Conservation (phyloP, 2,329 filamentous ascomycete genomes). For the Amauroascus niger region DNA sequence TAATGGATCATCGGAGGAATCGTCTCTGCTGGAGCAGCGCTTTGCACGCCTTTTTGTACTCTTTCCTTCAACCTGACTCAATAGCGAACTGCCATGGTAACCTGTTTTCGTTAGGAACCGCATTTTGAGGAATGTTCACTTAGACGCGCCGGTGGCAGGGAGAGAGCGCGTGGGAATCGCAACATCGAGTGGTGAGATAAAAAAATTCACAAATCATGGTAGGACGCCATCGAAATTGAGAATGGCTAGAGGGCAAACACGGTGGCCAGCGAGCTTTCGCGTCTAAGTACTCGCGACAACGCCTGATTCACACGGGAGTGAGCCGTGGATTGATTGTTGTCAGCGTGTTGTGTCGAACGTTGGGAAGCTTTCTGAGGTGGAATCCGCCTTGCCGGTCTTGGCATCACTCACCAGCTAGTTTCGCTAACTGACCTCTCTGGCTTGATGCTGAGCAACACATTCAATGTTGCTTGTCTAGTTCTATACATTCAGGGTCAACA, state of each 20-base stretch:
- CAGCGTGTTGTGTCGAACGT: background rate
- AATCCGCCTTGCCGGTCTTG: background rate
- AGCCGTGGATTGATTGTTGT: background rate
- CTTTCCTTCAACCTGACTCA: slow-evolving; percentile 20
- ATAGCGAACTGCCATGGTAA: slow-evolving; percentile 15
- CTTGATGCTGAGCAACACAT: too few relatives aligned
- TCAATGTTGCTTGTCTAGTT: too few relatives aligned
- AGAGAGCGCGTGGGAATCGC: background rate
- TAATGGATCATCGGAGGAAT: slow-evolving; percentile 9
- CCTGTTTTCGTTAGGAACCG: slow-evolving; percentile 16
- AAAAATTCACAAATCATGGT: background rate
- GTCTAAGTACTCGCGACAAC: background rate
- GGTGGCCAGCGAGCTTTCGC: background rate
- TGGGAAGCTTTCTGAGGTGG: background rate
- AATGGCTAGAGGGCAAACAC: background rate
- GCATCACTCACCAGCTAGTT: too few relatives aligned
- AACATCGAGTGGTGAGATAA: background rate
- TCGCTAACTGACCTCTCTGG: too few relatives aligned
- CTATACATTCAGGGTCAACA: too few relatives aligned
- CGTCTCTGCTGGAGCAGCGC: background rate
- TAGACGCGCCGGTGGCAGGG: slow-evolving; percentile 18
- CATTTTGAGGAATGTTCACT: slow-evolving; percentile 10
- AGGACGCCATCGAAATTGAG: background rate
- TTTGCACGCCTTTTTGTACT: slow-evolving; percentile 6
- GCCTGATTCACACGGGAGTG: background rate